These are phyloP conservation scores for Neofusicoccum sp. DNA, from an alignment of 2,329 filamentous ascomycete species.

Conservation along the genomic window DNA sequence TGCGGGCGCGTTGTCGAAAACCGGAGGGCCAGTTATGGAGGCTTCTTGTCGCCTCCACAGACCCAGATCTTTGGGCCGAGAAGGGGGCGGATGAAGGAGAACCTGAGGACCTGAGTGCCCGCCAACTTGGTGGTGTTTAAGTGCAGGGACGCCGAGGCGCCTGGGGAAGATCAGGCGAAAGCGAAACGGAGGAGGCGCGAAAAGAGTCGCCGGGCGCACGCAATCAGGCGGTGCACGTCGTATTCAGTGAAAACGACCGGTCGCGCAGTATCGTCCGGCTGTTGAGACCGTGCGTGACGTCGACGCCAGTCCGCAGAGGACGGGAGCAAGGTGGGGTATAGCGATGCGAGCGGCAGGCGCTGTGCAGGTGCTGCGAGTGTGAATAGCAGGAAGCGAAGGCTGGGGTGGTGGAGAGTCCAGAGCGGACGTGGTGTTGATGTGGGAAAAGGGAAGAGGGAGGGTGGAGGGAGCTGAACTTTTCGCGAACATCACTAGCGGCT, in stretches of 20 bases:
- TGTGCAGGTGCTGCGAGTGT: not conserved
- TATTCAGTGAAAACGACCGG: constrained; percentile 10
- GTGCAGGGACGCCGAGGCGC: constrained; percentile 43
- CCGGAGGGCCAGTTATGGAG: constrained; percentile 76
- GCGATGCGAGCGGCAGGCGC: not conserved
- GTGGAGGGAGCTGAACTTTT: constrained; percentile 12
- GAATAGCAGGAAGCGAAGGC: not conserved
- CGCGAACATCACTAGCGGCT: not conserved
- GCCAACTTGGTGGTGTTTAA: constrained; percentile 84
- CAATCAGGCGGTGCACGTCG: not conserved
- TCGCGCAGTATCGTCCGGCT: constrained; percentile 1
- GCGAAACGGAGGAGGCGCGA: not conserved
- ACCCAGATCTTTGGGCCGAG: constrained; percentile 91
- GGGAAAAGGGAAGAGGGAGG: not conserved
- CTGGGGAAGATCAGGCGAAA: constrained; percentile 26
- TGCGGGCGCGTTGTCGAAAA: constrained; percentile 33
- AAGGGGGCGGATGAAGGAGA: constrained; percentile 83
- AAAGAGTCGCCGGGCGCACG: not conserved
- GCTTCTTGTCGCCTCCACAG: constrained; percentile 96
- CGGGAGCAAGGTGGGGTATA: not conserved
- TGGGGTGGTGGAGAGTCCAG: not conserved
- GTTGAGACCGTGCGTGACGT: constrained; percentile 18
- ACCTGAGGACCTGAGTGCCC: constrained; percentile 72
- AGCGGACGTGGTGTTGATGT: constrained; percentile 1
- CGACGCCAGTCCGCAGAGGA: constrained; percentile 8